Evolutionary conservation across 116 monocot genomes (phyloP).

Genomic region (Posidonia oceanica): DNA sequence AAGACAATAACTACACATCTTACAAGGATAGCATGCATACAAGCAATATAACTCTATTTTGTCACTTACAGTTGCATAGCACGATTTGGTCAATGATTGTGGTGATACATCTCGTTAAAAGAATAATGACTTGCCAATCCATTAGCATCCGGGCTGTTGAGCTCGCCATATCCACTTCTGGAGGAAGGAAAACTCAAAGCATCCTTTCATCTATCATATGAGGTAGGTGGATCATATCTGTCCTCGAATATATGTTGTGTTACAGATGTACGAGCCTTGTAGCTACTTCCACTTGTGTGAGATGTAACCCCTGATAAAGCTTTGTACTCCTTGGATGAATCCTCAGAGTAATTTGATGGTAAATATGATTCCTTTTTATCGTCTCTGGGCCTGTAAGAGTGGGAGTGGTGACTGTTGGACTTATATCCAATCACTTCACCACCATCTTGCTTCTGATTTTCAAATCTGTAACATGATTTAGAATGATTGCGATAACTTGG

Average conservation of each 20-base stretch:
- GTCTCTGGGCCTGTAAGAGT: slow-evolving; percentile 6
- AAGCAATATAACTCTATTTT: neutral
- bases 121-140: neutral
- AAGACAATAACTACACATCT: neutral
- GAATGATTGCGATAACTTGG: slow-evolving; percentile 7
- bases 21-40: slow-evolving; percentile 1
- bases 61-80: slow-evolving; percentile 1
- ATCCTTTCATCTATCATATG: neutral
- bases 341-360: neutral
- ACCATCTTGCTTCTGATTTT: slow-evolving; percentile 16
- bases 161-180: slow-evolving; percentile 6
- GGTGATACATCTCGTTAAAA: neutral
- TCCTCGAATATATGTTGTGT: slow-evolving; percentile 38
- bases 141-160: slow-evolving; percentile 3
- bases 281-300: slow-evolving; percentile 16
- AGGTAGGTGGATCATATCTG: slow-evolving; percentile 49
- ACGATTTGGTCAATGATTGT: neutral
- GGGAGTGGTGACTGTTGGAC: neutral
- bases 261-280: slow-evolving; percentile 15
- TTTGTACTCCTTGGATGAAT: slow-evolving; percentile 8
- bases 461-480: slow-evolving; percentile 9
- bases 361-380: slow-evolving; percentile 7
- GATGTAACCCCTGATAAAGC: slow-evolving; percentile 15
- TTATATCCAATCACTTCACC: neutral
- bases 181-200: neutral